Evolutionary conservation across 306 rosid genomes (phyloP), one percentile per base, ranked within the genome.

Genomic region (Mimosa bimucronata): DNA sequence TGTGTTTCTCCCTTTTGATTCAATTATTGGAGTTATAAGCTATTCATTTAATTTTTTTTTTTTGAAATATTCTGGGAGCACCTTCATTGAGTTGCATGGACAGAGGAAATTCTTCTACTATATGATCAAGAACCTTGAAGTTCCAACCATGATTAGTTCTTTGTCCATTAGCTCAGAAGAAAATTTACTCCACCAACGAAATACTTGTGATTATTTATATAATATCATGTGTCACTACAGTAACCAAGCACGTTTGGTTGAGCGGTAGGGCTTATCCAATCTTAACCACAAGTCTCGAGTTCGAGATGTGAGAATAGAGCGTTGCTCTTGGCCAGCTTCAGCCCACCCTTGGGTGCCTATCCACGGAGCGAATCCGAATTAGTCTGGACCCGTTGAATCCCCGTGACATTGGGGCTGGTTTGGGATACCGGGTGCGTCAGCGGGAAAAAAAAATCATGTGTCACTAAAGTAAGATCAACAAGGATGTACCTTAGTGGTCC

Each of bases 11-110:
- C 29, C 9, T 5, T 74, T 58, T 67, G 42, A 38, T 60, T 79
- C 57, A 46, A 73, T 65, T 21, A 73, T 48, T 57, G 77, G 64
- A 29, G 65, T 76, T 48, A 69, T 57, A 55, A 46, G 45, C 19
- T 72, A 55, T 12, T 78, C 34, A 23, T 37, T 34, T 23, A 40
- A 69, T 58, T 38, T 21, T 8, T 40, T 1, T n/a, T 40, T 40
- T 57, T 81, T 74, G 4, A 30, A 15, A n/a, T n/a, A 40, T n/a
- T 66, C 18, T 67, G 1, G 4, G 38, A 15, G 60, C 6, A 31
- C 40, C 72, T 75, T 46, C 42, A 10, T 23, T 55, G 4, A n/a
- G 41, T 67, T 57, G 77, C 71, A 79, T 28, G 61, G 30, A 70
- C 55, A 42, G 45, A 55, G 61, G 46, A 19, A 58, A 42, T 29